Evolutionary conservation across 148 eudicot genomes (phyloP).

Genomic region (Pouteria glomerata): DNA sequence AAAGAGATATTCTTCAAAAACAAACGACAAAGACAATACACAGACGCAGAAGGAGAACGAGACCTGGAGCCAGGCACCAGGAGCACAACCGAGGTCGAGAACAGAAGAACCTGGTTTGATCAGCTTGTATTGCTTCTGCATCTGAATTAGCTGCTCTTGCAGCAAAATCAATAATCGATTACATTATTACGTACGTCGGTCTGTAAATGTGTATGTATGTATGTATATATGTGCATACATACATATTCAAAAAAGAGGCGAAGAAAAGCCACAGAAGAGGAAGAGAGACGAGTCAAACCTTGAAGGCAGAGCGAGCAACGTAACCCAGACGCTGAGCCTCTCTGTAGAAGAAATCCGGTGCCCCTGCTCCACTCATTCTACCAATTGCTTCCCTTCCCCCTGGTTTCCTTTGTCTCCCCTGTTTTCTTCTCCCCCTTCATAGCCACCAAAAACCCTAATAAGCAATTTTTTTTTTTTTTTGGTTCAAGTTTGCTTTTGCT

Average conservation of each 20-base stretch:
- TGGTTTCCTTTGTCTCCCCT: neutral
- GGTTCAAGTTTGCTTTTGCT: too few relatives aligned
- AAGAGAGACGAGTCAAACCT: constrained; percentile 36
- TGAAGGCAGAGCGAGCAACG: constrained; percentile 97
- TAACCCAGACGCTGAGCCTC: constrained; percentile 97
- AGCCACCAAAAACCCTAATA: too few relatives aligned
- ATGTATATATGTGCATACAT: neutral
- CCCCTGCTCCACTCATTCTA: constrained; percentile 61
- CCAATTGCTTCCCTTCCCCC: neutral
- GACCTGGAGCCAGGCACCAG: constrained; percentile 99
- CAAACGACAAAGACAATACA: too few relatives aligned
- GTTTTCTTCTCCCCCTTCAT: too few relatives aligned
- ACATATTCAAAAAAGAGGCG: neutral
- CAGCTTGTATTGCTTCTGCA: constrained; percentile 77
- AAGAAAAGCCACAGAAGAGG: neutral
- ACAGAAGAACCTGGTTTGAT: constrained; percentile 76
- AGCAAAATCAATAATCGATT: neutral
- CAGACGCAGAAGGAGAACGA: neutral
- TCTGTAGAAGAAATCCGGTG: constrained; percentile 89
- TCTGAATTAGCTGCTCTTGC: constrained; percentile 63
- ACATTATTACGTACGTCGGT: constrained; percentile 2
- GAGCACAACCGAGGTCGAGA: constrained; percentile 98
- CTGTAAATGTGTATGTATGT: neutral
- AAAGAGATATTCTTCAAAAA: too few relatives aligned
- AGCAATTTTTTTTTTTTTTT: too few relatives aligned